Conservation (phyloP, 768 basidiomycete genomes). For the Rhodocollybia butyracea region DNA sequence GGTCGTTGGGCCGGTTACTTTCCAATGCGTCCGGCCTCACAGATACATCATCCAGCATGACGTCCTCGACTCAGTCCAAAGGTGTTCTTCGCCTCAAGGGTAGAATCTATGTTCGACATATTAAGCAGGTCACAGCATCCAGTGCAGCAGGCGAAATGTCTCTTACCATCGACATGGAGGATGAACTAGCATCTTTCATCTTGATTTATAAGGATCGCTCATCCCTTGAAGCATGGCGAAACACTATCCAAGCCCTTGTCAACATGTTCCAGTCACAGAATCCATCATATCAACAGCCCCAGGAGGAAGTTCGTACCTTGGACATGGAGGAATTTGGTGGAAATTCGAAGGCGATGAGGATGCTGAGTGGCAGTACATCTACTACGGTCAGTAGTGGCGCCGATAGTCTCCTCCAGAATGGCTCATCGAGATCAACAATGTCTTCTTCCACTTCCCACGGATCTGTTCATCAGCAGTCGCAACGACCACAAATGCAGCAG, state of each 20-base stretch:
- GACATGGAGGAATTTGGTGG: conserved; percentile 79
- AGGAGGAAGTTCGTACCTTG: conserved; percentile 32
- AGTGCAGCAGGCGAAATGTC: conserved; percentile 81
- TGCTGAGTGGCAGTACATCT: conserved; percentile 74
- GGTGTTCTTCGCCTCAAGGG: conserved; percentile 91
- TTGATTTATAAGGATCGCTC: conserved; percentile 89
- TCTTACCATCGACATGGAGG: conserved; percentile 97
- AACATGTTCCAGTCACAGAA: conserved; percentile 62
- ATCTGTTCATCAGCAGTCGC: conserved; percentile 39
- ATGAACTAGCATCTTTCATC: conserved; percentile 94
- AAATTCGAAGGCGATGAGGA: conserved; percentile 70
- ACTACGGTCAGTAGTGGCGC: conserved; percentile 60
- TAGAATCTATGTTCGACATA: conserved; percentile 92
- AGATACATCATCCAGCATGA: conserved; percentile 43
- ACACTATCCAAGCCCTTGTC: conserved; percentile 78
- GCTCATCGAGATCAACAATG: conserved; percentile 62
- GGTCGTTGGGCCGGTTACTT: conserved; percentile 70
- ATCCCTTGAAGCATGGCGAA: conserved; percentile 88
- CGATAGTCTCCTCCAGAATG: conserved; percentile 63
- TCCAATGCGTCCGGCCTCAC: conserved; percentile 58
- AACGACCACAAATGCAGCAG: conserved; percentile 28
- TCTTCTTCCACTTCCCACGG: conserved; percentile 76
- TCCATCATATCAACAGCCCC: conserved; percentile 24
- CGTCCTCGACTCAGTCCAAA: conserved; percentile 37
- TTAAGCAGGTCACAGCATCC: conserved; percentile 82